Evolutionary conservation across 805 yeast genomes (phyloP).

Genomic region (Dipodascus geniculatus): DNA sequence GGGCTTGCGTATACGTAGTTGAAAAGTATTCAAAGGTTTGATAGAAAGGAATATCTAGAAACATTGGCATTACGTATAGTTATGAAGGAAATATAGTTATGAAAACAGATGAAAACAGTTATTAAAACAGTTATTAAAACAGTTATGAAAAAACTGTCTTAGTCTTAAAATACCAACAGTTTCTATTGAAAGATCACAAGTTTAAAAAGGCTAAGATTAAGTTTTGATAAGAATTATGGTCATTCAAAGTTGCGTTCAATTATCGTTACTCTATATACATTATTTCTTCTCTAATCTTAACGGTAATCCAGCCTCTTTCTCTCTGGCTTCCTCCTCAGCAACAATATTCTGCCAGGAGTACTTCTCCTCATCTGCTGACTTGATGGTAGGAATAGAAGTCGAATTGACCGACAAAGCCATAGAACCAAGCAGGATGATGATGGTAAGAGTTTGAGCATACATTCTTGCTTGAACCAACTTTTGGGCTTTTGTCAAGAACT

Average conservation of each 20-base stretch:
- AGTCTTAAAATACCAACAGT: no score
- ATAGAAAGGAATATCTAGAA: no score
- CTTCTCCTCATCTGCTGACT: not conserved
- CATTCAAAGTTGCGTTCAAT: no score
- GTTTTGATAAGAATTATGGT: no score
- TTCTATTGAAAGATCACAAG: no score
- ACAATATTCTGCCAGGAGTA: conserved; percentile 2
- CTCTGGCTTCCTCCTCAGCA: conserved; percentile 3
- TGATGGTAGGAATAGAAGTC: not conserved
- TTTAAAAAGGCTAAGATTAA: not conserved
- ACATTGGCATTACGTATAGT: no score
- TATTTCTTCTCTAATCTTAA: conserved; percentile 1
- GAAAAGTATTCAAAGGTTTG: no score
- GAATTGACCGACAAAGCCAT: conserved; percentile 34
- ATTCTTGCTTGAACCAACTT: conserved; percentile 82
- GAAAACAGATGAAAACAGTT: no score
- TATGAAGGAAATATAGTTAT: no score
- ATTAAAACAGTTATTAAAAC: no score
- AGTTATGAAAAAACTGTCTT: no score
- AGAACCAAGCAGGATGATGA: conserved; percentile 55
- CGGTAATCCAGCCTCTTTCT: conserved; percentile 1
- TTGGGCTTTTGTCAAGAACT: conserved; percentile 62
- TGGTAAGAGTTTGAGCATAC: conserved; percentile 80
- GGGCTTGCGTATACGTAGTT: no score
- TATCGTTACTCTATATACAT: not conserved